Evolutionary conservation across 305 asterid genomes (phyloP).

Genomic region (Rubia peregrina): DNA sequence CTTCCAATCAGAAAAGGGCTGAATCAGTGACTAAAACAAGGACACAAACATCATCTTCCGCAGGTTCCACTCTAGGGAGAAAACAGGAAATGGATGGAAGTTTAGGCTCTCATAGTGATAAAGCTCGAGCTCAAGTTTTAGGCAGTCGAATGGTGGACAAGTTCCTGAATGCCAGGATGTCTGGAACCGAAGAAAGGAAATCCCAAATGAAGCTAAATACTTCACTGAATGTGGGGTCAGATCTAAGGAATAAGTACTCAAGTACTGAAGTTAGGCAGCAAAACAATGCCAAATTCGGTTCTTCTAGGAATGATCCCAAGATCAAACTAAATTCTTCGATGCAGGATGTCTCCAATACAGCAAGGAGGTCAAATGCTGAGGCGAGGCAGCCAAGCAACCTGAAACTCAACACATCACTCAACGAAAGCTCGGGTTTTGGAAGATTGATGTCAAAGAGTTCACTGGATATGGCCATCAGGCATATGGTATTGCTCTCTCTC

Average conservation of each 20-base stretch:
- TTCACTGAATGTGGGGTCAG: constrained; percentile 38
- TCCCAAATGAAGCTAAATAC: constrained; percentile 27
- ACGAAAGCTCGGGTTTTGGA: constrained; percentile 33
- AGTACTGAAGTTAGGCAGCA: neutral
- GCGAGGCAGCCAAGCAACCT: constrained; percentile 22
- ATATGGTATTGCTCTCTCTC: constrained; percentile 12
- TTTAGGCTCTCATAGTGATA: constrained; percentile 6
- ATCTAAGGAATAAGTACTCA: neutral
- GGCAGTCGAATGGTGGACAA: constrained; percentile 77
- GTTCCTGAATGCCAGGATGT: constrained; percentile 52
- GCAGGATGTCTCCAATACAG: neutral
- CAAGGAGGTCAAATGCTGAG: constrained; percentile 19
- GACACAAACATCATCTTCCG: constrained; percentile 45
- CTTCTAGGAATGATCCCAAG: neutral
- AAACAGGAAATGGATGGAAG: constrained; percentile 29
- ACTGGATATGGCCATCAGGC: constrained; percentile 32
- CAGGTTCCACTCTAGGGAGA: constrained; percentile 39
- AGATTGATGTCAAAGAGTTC: constrained; percentile 48
- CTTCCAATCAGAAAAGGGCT: constrained; percentile 6
- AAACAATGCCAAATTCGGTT: neutral
- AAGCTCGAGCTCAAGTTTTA: constrained; percentile 33
- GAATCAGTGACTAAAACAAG: constrained; percentile 13
- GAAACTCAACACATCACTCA: constrained; percentile 37
- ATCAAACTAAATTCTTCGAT: neutral
- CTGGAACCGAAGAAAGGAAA: constrained; percentile 28